Base-by-base conservation (phyloP, 176 grass and related monocot genomes). In the Aegilops longissima region DNA sequence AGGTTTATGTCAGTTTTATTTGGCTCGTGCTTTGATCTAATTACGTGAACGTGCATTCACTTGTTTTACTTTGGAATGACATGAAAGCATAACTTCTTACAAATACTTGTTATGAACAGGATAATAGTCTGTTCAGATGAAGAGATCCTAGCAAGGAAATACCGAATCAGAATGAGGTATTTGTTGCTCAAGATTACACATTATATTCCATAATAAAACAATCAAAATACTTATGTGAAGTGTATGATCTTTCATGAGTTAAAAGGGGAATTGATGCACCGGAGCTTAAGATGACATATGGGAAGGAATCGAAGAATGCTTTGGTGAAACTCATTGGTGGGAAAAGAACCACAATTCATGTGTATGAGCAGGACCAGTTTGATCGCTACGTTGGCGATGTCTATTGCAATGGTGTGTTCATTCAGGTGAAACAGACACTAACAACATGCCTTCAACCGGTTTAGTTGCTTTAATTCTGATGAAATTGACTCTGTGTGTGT, bases 101-200 rank as follows among this genome's bases (percentile, higher is more conserved):
- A 63, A 72, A 65, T 13, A 72, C 33, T 42, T 85, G 33, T 49
- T 5, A 40, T 89, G 82, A 54, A 61, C 85, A 93, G 92, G 82
- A 20, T 92, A 30, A 61, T 92, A 10, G 18, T 1, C 5, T 72
- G 21, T 70, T 76, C 69, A 70, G 84, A 85, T 0, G 14, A 89
- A 25, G 86, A 93, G 49, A 88, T 82, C 51, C 89, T 97, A 13
- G 88, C 82, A 33, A 82, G 51, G 52, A 90, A 93, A 83, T 94
- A 95, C 56, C 82, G 89, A 76, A 91, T 97, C 29, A 89, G 92
- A 84, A 85, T 97, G 79, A 92, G 88, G 92, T 93, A 91, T 40
- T 11, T 9, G 14, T 70, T 67, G 5, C 12, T 66, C 20, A 31
- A 71, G 35, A 78, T 8, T 79, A 61, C 8, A 73, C 24, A 44